Base-by-base conservation (phyloP, 306 rosid genomes). In the Inga laurina region DNA sequence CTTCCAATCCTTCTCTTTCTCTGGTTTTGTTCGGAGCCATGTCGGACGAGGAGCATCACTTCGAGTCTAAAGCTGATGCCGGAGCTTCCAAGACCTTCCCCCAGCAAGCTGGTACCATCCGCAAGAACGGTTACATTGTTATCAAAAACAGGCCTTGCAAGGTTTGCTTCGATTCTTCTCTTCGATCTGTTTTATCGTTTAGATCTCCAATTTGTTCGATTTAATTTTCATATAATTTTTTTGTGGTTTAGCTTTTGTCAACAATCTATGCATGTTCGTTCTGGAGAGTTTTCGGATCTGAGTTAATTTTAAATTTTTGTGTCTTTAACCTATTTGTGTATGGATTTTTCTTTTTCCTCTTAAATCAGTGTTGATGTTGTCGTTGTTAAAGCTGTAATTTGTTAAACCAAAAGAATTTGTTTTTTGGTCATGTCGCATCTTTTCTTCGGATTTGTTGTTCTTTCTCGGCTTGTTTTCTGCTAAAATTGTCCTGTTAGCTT, bases 1-100 rank as follows among this genome's bases (percentile, higher is more conserved):
- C 10, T 35, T 71, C 39, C 64, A 21, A 7, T 78, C 27, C 74
- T 78, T 44, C 76, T 52, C 61, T 18, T 10, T 75, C 27, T 62
- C 76, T 18, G 18, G 18, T n/a, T 24, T 24, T 10, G 62, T 41
- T 27, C 21, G 65, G 48, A 84, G 79, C 81, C 82, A 91, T 95
- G 98, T 96, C 99, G 5, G 99, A 96, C 94, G 99, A 96, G 85
- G 99, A 96, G 86, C 99, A 96, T 80, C 99, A 96, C 57, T 96
- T 96, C 79, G 99, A 96, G 91, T 88, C 98, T 10, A 96, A 95
- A 89, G 98, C 92, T 57, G 99, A 96, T 75, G 98, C 99, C 68
- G 99, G 99, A 34, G 99, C 99, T 64, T 96, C 99, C 37, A 96
- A 96, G 86, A 96, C 99, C 43, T 96, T 41, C 48, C 99, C 99